Base-by-base conservation (phyloP, 768 basidiomycete genomes). In the Suillus ampliporus region DNA sequence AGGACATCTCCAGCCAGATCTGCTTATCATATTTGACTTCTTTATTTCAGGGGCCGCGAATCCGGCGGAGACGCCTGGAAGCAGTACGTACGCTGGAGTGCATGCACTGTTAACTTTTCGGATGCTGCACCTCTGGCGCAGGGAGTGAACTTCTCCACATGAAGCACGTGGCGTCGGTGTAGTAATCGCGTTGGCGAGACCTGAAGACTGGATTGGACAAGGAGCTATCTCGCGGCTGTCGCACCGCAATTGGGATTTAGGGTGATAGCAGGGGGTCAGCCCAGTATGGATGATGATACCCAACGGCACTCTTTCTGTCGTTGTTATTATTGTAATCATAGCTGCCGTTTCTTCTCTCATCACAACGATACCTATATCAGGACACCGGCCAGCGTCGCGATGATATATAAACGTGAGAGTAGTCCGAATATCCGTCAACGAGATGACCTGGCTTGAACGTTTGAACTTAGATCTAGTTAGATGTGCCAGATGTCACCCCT, bases 31-130 rank as follows among this genome's bases (percentile, higher is more conserved):
- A 31, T 61, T 69, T 71, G 43, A 74, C 40, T 69, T 64, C 63
- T 67, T 47, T 63, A 51, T 64, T 70, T 34, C 67, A 91, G 91
- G 95, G 97, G 97, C 21, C 88, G 97, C 54, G 97, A 99, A 80
- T 94, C 93, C 8, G 97, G 97, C 43, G 96, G 96, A 58, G 97
- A 98, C 76, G 91, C 96, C n/a, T 99, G 97, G 97, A 95, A 96
- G 75, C 93, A 97, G 76, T 95, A 95, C 68, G 91, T 95, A 44
- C 87, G 94, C 57, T 96, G 92, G 92, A 89, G 90, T 76, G 87
- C 91, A 51, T 95, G 93, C 74, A 97, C 96, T 13, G 83, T 98
- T 74, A 98, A 98, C 78, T 98, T 91, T 78, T 93, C 92, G 44
- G 87, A 95, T 74, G 86, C 89, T 67, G 89, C 94, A 48, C 95